Base-by-base conservation (phyloP, 2,329 filamentous ascomycete genomes). In the Aspergillus viridinutans region DNA sequence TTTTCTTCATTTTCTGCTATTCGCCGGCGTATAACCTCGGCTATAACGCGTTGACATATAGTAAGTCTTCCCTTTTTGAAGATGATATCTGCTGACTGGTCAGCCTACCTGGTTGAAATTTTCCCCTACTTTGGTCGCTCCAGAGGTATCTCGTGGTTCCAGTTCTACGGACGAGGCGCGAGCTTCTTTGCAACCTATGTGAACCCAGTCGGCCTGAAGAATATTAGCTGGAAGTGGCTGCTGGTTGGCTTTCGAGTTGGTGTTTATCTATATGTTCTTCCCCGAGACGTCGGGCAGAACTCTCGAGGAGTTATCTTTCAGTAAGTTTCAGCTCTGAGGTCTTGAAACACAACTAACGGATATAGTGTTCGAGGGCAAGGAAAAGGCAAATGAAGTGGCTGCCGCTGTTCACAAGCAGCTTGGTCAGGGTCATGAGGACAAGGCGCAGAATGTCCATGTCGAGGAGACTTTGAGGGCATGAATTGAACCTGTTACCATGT, bases 1-100 rank as follows among this genome's bases (percentile, higher is more conserved):
- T 86, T 32, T 80, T 86, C 69, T 87, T 85, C 70, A 84, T 83
- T 62, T 87, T 85, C 60, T 74, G 78, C 3, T 87, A 85, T 68
- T 79, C 78, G 9, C 82, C 84, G 3, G 77, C 74, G 58, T 88
- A 87, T 68, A 87, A 87, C 63, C 78, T 87, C 51, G 85, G 84
- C n/a, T 85, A 86, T 69, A 88, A 87, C 65, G 83, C 85, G 14
- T 74, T 88, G 54, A 85, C 83, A n/a, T 67, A 67, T 53, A 67
- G 64, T 67, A 58, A 43, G 50, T 49, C 26, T 20, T 20, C 29
- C 20, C 21, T 25, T 3, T 17, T 35, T n/a, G 9, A 26, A 17
- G 12, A 49, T 43, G 38, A 23, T 52, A 29, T n/a, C n/a, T n/a
- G n/a, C n/a, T 53, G 12, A 57, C 47, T 25, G 23, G 60, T 4